A percentile compares a stretch with the other conserved stretches of the same genome.
Evolutionary conservation across 108 stramenopile genomes (phyloP).

Genomic region (Nannochloropsis gaditana): DNA sequence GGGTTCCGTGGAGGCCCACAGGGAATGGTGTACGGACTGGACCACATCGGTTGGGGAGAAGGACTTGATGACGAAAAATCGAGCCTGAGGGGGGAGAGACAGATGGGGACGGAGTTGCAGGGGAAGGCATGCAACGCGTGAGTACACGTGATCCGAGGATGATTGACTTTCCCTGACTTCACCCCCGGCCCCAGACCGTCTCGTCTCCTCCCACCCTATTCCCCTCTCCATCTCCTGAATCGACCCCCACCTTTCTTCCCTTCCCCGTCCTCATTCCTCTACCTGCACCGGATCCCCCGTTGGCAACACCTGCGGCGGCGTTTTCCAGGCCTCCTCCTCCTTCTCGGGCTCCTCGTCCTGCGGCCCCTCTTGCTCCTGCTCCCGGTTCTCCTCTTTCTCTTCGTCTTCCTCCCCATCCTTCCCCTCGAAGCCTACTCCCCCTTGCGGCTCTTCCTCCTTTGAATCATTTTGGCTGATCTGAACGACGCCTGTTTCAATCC

Average conservation of each 20-base stretch:
- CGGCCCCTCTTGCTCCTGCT: neutral
- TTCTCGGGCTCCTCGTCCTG: neutral
- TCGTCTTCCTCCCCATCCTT: neutral
- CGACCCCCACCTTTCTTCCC: neutral
- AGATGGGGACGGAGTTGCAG: neutral
- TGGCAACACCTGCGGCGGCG: neutral
- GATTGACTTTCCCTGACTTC: too few relatives aligned
- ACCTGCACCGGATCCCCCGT: neutral
- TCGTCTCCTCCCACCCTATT: too few relatives aligned
- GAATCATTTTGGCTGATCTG: neutral
- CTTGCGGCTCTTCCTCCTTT: neutral
- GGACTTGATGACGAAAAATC: neutral
- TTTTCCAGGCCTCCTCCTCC: neutral
- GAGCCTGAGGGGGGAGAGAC: neutral
- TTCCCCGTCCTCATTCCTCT: neutral
- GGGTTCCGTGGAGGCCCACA: neutral
- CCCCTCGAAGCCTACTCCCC: neutral
- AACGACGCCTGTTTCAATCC: neutral
- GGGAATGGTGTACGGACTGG: neutral
- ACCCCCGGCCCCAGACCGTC: too few relatives aligned
- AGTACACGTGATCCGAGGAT: too few relatives aligned
- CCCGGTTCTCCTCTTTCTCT: neutral
- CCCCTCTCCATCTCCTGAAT: neutral
- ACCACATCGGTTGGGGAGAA: neutral
- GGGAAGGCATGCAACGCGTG: neutral